Evolutionary conservation across 768 basidiomycete species (phyloP).

Genomic region (Xerocomus brunneocitrinus): DNA sequence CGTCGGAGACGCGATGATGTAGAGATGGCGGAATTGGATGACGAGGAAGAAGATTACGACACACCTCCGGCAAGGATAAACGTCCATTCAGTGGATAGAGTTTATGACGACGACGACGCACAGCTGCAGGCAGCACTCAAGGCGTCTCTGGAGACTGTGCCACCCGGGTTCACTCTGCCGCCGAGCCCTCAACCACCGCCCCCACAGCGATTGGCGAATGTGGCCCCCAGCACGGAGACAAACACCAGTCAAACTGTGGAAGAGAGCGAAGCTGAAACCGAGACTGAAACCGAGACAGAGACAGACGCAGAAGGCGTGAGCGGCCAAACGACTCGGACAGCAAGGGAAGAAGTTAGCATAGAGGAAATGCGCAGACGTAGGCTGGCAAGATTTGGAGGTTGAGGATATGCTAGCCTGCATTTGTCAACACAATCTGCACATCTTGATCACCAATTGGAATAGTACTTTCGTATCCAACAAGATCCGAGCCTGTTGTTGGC

Average conservation of each 20-base stretch:
- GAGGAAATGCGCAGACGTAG: slow-evolving; percentile 67
- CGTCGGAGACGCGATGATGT: slow-evolving; percentile 19
- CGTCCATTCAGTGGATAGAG: slow-evolving; percentile 31
- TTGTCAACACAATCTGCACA: neutral
- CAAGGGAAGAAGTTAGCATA: slow-evolving; percentile 41
- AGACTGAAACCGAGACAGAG: slow-evolving; percentile 35
- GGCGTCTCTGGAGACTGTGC: slow-evolving; percentile 70
- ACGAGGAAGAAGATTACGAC: slow-evolving; percentile 18
- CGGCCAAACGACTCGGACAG: slow-evolving; percentile 3
- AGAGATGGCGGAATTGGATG: slow-evolving; percentile 18
- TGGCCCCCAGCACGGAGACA: neutral
- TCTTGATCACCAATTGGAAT: neutral
- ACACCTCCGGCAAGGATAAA: neutral
- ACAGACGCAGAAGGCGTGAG: slow-evolving; percentile 22
- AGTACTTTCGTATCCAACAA: neutral
- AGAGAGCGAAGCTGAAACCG: slow-evolving; percentile 30
- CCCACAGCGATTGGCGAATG: slow-evolving; percentile 15
- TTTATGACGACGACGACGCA: slow-evolving; percentile 84
- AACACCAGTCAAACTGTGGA: slow-evolving; percentile 9
- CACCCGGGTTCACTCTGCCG: slow-evolving; percentile 46
- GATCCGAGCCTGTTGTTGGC: neutral
- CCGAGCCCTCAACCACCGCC: slow-evolving; percentile 7
- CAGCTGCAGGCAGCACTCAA: slow-evolving; percentile 83
- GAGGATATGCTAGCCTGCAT: slow-evolving; percentile 1
- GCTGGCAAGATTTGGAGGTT: slow-evolving; percentile 60